Evolutionary conservation across 768 basidiomycete genomes (phyloP).

Genomic region (Rhizopogon vinicolor): DNA sequence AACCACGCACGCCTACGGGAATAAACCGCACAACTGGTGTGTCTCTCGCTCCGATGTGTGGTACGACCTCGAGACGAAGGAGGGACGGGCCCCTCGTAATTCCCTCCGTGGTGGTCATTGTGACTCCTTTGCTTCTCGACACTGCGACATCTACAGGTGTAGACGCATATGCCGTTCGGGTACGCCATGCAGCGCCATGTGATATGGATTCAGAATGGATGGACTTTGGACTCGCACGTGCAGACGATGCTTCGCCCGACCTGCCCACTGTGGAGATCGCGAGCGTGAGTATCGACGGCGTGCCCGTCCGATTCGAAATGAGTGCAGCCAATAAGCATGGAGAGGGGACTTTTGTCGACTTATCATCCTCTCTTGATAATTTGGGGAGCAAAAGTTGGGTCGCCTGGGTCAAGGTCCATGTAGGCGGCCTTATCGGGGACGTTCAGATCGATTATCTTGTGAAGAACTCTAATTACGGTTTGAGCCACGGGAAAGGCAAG

Average conservation of each 20-base stretch:
- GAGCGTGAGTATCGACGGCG: constrained; percentile 58
- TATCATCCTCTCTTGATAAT: constrained; percentile 45
- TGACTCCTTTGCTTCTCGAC: constrained; percentile 43
- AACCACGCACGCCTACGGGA: constrained; percentile 16
- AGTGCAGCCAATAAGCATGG: constrained; percentile 35
- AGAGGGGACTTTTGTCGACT: constrained; percentile 27
- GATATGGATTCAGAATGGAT: constrained; percentile 66
- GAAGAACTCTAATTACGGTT: constrained; percentile 19
- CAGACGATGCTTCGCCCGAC: constrained; percentile 9
- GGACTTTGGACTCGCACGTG: constrained; percentile 66
- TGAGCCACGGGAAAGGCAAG: constrained; percentile 33
- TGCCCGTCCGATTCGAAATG: constrained; percentile 58
- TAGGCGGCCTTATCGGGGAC: constrained; percentile 44
- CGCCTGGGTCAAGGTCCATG: constrained; percentile 59
- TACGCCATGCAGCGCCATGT: constrained; percentile 51
- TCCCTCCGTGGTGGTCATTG: constrained; percentile 47
- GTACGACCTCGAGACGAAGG: constrained; percentile 33
- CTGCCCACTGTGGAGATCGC: constrained; percentile 50
- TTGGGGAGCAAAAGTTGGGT: constrained; percentile 56
- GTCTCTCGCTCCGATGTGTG: constrained; percentile 13
- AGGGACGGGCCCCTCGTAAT: constrained; percentile 60
- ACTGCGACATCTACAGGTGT: constrained; percentile 19
- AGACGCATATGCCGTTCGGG: constrained; percentile 54
- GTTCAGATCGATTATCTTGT: constrained; percentile 69
- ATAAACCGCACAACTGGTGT: constrained; percentile 11